A percentile compares a stretch with the other conserved stretches of the same genome.
Evolutionary conservation across 805 yeast species (phyloP).

Genomic region (Zygosaccharomyces kombuchaensis): DNA sequence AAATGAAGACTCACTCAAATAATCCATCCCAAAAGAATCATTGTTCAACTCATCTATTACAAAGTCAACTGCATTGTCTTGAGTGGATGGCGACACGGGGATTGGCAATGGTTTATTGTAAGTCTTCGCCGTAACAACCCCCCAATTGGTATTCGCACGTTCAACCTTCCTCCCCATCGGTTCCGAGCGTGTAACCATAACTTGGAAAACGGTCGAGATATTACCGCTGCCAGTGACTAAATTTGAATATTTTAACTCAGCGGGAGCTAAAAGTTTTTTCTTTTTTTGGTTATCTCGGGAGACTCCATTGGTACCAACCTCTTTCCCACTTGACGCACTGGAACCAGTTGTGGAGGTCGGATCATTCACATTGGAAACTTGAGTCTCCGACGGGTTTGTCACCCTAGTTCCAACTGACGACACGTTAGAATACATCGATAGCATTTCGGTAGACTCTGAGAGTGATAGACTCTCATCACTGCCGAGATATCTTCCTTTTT

Average conservation of each 20-base stretch:
- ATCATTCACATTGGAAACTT: slow-evolving; percentile 1
- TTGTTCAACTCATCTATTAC: slow-evolving; percentile 12
- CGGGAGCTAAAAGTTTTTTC: slow-evolving; percentile 22
- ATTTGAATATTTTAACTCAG: slow-evolving; percentile 18
- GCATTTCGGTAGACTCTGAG: slow-evolving; percentile 18
- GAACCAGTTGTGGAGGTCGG: neutral
- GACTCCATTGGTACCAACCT: neutral
- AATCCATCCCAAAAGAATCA: slow-evolving; percentile 8
- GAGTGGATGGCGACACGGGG: slow-evolving; percentile 3
- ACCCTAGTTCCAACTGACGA: slow-evolving; percentile 18
- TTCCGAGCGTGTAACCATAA: slow-evolving; percentile 10
- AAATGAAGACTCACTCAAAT: slow-evolving; percentile 1
- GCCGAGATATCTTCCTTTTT: neutral
- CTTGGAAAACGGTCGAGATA: slow-evolving; percentile 8
- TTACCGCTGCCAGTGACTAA: slow-evolving; percentile 2
- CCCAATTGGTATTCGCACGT: slow-evolving; percentile 25
- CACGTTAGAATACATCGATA: slow-evolving; percentile 23
- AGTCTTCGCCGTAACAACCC: slow-evolving; percentile 18
- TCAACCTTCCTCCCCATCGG: slow-evolving; percentile 15
- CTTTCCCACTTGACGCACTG: neutral
- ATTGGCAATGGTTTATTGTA: slow-evolving; percentile 26
- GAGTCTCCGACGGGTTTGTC: slow-evolving; percentile 18
- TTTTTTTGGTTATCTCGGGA: slow-evolving; percentile 8
- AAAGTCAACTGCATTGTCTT: slow-evolving; percentile 10
- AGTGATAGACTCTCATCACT: slow-evolving; percentile 6